Base-by-base conservation (phyloP, 768 basidiomycete species). In the Candolleomyces aberdarensis region DNA sequence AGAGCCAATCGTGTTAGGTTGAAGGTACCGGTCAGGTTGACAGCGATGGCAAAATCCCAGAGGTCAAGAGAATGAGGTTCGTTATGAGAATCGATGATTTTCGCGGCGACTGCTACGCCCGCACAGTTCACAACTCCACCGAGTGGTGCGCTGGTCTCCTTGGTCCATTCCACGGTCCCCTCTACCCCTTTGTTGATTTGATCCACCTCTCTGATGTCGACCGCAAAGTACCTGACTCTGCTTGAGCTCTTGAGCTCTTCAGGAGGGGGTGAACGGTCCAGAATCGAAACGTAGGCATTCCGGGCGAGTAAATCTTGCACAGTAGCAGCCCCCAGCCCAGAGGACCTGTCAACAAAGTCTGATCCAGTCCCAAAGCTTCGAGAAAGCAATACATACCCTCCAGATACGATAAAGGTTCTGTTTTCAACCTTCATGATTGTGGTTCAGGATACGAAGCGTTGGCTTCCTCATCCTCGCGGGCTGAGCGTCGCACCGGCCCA, bases 41-140 rank as follows among this genome's bases (percentile, higher is more conserved):
- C 79, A 6, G 72, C 78, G 20, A 87, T 65, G 1, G 78, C 75
- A 49, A 79, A 77, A 54, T 84, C 74, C 83, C 85, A 88, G 1
- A 80, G 64, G 44, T 81, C 81, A 31, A 81, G 70, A 5, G 76
- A 72, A 66, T 85, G 84, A 0, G 82, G 77, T 55, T 79, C 70
- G 15, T 78, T 76, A 19, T 78, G 67, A 3, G 76, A 69, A 52
- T 81, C 77, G 41, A 86, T 79, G 9, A 84, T 79, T 76, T 84
- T 75, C 0, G 63, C 68, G 3, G 70, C 71, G 5, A 70, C 63
- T n/a, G 78, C 85, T 0, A 85, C 77, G 3, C 85, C 86, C 3
- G 84, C 85, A 62, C 80, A 81, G 65, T 85, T 84, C 9, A 87
- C 77, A 4, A 86, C 81, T 9, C 86, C 85, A 6, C 85, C 85